phyloP scores from a whole-genome alignment of 75 land plant genomes.

The Pinus albicaulis region DNA sequence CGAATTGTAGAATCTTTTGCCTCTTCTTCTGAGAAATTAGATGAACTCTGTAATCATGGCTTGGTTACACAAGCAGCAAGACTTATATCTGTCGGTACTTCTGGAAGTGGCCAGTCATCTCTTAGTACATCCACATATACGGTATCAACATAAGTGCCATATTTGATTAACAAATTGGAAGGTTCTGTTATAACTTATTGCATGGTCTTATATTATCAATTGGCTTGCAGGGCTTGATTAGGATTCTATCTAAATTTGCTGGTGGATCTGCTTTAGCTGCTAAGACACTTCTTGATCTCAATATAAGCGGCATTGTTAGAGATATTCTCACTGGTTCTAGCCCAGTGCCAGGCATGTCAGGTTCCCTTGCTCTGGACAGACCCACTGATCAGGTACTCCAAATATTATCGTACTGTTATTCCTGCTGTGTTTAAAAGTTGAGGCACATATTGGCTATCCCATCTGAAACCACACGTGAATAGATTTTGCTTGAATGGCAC shows the following conservation, averaged over 20 bases:
- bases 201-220: neutral
- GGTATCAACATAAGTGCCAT: conserved; percentile 20
- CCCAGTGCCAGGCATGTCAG: conserved; percentile 25
- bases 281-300: conserved; percentile 51
- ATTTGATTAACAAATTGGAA: neutral
- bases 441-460: too few relatives aligned
- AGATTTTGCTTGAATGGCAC: neutral
- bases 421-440: neutral
- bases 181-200: neutral
- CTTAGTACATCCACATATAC: conserved; percentile 39
- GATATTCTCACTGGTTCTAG: conserved; percentile 43
- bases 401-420: neutral
- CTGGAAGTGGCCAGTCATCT: conserved; percentile 20
- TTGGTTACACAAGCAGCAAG: conserved; percentile 39
- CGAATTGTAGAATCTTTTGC: conserved; percentile 48
- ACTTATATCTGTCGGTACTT: conserved; percentile 36
- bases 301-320: conserved; percentile 52
- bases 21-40: conserved; percentile 48
- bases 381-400: conserved; percentile 46
- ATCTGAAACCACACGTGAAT: neutral
- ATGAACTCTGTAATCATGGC: conserved; percentile 66
- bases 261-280: conserved; percentile 57
- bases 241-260: conserved; percentile 52
- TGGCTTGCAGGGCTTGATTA: conserved; percentile 55
- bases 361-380: conserved; percentile 18